phyloP scores from a whole-genome alignment of 2,329 filamentous ascomycete genomes.

The Colletotrichum endophyticum region DNA sequence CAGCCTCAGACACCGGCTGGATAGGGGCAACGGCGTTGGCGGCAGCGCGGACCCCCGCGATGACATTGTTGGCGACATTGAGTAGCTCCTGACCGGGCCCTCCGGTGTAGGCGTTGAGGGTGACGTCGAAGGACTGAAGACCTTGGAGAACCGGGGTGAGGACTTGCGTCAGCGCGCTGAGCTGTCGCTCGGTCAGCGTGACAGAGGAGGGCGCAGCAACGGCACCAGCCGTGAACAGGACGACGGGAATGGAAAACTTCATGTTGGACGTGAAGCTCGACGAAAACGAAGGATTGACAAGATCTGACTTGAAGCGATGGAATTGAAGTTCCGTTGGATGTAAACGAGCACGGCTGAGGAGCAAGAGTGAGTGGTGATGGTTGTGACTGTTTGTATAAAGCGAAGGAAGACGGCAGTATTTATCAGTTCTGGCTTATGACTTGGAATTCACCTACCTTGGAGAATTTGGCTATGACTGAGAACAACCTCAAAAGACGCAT shows the following conservation, averaged over 20 bases:
- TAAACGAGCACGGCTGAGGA: not conserved
- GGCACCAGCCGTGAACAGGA: not conserved
- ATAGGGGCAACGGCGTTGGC: not conserved
- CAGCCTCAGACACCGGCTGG: not conserved
- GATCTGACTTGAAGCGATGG: not conserved
- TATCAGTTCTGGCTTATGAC: accelerated
- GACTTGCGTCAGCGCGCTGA: not conserved
- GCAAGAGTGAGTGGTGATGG: not conserved
- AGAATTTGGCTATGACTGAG: not conserved
- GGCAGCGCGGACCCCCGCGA: not conserved
- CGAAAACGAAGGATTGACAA: not conserved
- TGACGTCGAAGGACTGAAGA: not conserved
- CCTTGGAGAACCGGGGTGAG: not conserved
- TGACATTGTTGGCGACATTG: not conserved
- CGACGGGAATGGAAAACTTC: not conserved
- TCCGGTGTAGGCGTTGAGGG: not conserved
- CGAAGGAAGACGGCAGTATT: not conserved
- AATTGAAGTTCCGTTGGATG: not conserved
- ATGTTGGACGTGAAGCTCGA: not conserved
- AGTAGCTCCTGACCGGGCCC: not conserved
- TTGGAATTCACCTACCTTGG: not conserved
- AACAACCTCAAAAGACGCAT: not conserved
- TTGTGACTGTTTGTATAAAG: not conserved
- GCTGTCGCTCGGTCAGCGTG: not conserved
- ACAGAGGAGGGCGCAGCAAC: not conserved